Evolutionary conservation across 2,329 filamentous ascomycete genomes (phyloP).

Genomic region (Sarocladiaceae sp.): DNA sequence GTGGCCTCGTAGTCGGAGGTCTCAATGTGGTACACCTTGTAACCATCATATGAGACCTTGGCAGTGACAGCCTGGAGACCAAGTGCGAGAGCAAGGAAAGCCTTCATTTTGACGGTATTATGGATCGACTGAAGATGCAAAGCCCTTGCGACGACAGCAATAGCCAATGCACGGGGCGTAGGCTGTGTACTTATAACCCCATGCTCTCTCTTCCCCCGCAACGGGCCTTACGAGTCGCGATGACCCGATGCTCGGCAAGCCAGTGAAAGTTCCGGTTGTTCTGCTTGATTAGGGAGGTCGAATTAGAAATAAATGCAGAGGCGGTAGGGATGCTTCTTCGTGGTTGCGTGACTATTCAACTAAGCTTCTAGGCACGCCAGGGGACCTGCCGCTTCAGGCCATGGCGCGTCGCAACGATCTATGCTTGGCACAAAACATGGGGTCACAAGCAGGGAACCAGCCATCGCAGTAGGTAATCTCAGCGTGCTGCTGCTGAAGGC

Average conservation of each 20-base stretch:
- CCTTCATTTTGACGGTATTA: conserved; percentile 10
- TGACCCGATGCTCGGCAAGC: not conserved
- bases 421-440: not conserved
- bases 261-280: not conserved
- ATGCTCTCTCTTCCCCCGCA: not conserved
- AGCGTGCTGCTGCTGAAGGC: not conserved
- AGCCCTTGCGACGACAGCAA: no score
- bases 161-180: no score
- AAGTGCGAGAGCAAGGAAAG: not conserved
- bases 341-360: not conserved
- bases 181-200: not conserved
- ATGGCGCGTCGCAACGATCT: not conserved
- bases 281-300: conserved; percentile 1
- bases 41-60: conserved; percentile 20
- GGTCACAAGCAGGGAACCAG: not conserved
- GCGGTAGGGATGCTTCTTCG: not conserved
- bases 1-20: conserved; percentile 15
- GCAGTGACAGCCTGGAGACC: conserved; percentile 10
- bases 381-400: conserved; percentile 2
- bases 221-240: not conserved
- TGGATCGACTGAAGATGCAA: no score
- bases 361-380: conserved; percentile 2
- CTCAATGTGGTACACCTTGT: conserved; percentile 22
- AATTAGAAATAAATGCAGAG: not conserved
- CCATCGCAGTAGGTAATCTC: not conserved